Conservation (phyloP, 345 rosid genomes). For the Pelargonium nanum region DNA sequence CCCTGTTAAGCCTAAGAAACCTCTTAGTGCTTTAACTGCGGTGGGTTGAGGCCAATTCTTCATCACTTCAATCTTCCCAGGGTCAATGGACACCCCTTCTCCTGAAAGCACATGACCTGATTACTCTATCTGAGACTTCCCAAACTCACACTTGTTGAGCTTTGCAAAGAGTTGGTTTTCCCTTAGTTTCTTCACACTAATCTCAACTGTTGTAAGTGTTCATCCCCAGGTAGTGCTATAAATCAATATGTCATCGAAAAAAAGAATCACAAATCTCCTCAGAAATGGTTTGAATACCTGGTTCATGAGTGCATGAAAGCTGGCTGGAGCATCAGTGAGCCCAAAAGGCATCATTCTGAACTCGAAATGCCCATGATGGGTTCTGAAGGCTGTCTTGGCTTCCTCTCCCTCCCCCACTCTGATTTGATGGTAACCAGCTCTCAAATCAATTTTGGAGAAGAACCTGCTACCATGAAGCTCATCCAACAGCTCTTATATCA, state of each 20-base stretch:
- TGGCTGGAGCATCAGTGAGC: not conserved
- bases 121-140: not conserved
- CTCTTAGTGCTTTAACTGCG: not conserved
- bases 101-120: not conserved
- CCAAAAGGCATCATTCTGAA: not conserved
- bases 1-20: not conserved
- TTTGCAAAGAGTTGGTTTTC: not conserved
- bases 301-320: not conserved
- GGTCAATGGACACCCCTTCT: not conserved
- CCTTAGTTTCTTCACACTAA: not conserved
- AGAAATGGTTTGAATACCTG: not conserved
- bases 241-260: not conserved
- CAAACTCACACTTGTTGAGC: not conserved
- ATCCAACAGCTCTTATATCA: not conserved
- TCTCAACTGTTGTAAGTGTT: not conserved
- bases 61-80: not conserved
- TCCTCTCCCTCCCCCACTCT: not conserved
- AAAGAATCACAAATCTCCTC: not conserved
- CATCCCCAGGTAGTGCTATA: not conserved
- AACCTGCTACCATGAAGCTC: not conserved
- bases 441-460: not conserved
- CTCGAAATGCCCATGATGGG: not conserved
- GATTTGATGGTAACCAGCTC: not conserved
- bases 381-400: not conserved
- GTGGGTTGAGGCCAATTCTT: not conserved